Base-by-base conservation (phyloP, 2,329 filamentous ascomycete species). In the Tolypocladium tundrense region DNA sequence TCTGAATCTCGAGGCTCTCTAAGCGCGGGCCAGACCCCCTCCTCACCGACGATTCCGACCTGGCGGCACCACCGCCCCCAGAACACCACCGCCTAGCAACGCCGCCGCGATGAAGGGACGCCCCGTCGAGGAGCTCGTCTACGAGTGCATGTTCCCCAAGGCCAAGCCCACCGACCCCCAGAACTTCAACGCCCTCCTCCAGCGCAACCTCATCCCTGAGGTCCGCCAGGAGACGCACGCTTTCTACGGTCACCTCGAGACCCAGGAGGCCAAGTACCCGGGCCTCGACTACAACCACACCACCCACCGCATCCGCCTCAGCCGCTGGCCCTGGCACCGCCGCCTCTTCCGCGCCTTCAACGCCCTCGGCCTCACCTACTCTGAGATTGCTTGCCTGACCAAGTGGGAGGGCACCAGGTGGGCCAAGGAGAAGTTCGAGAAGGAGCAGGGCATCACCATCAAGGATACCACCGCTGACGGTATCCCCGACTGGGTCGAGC, bases 341-440 rank as follows among this genome's bases (percentile, higher is more conserved):
- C 82, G 86, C 58, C 80, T 93, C 14, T 92, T 93, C 71, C 82
- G 85, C 45, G 87, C 88, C 35, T 91, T 93, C 66, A 87, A 91
- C 71, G 75, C 72, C 33, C 78, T 92, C 31, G 79, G 79, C 50
- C 77, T 92, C 43, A 93, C 88, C 9, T 75, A 82, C 58, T 75
- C 77, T 64, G 88, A 93, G 69, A 90, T 93, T 64, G 79, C 83
- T 57, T 77, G 78, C 54, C 77, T 92, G 68, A 91, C 88, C 59
- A 87, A 88, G 67, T 93, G 88, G 88, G 88, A 92, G 74, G 88
- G 88, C 58, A 92, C 88, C 11, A 85, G 86, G 61, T 92, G 88
- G 88, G 89, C 89, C 60, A 87, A 91, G 68, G 87, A 91, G 68
- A 83, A 88, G 57, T 93, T 86, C 68, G 88, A 93, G 75, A 80